These are phyloP conservation scores for Erodium texanum DNA, from an alignment of 441 rosid genomes.

Conservation along the genomic window DNA sequence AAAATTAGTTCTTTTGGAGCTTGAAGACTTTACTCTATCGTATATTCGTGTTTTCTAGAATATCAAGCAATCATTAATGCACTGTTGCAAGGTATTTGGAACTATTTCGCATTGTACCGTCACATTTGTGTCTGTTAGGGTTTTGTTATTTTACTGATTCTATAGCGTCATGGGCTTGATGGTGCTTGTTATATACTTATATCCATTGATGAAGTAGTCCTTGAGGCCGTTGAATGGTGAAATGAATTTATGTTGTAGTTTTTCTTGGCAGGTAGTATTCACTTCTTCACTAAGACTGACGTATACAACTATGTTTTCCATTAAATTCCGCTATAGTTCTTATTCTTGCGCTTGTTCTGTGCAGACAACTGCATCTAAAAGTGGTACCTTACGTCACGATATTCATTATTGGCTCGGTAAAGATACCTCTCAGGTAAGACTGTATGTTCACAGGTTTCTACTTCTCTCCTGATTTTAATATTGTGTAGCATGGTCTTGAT, in stretches of 20 bases:
- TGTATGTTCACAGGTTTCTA: conserved; percentile 13
- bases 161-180: background rate
- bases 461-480: conserved; percentile 5
- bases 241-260: background rate
- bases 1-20: no score
- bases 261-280: background rate
- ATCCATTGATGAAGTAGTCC: conserved; percentile 1
- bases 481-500: background rate
- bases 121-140: background rate
- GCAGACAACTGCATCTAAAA: conserved; percentile 74
- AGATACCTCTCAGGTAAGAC: conserved; percentile 83
- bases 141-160: background rate
- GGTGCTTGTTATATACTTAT: background rate
- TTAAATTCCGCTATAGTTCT: conserved; percentile 58
- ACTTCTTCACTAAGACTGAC: conserved; percentile 15
- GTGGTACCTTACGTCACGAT: conserved; percentile 78
- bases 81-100: background rate
- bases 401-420: conserved; percentile 98
- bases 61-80: background rate
- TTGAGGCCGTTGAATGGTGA: background rate
- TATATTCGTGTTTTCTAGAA: background rate
- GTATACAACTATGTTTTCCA: background rate
- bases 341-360: conserved; percentile 11
- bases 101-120: background rate
- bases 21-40: background rate